Base-by-base conservation (phyloP, 768 basidiomycete genomes). In the Macrocybe gigantea region DNA sequence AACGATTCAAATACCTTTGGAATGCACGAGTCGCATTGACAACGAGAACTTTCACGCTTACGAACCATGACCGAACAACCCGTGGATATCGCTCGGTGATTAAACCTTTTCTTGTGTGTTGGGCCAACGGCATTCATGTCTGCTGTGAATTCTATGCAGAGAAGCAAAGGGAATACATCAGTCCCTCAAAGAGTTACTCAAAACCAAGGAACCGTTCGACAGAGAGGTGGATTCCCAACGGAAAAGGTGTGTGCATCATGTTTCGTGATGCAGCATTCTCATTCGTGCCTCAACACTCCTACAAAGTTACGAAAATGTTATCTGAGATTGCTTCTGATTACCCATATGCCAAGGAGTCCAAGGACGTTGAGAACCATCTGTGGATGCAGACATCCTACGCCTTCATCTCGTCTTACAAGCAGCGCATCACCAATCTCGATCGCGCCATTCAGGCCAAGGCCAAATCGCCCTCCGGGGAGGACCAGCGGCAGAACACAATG, bases 311-410 rank as follows among this genome's bases (percentile, higher is more conserved):
- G 88, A 44, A 77, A 80, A 46, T 78, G 77, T 38, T 83, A 88
- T 62, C 71, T 91, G 43, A 78, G 73, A 40, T 71, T 90, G 34
- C 73, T 92, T 13, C 75, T 90, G 53, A 62, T 80, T 71, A 87
- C 58, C 84, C 88, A 1, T 79, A 77, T 56, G 74, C 85, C 38
- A 77, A 74, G 42, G 87, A 90, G 64, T 82, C 84, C 41, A 82
- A 83, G 60, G 86, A 90, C 67, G 80, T 79, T 37, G 88, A 93
- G 60, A 87, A 78, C 31, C 83, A 87, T 53, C 76, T 95, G 7
- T 95, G 93, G 92, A 89, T 93, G 81, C 86, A 91, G 60, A 94
- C 93, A 0, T 88, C 89, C 34, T 88, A 95, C 65, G 74, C 79
- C 35, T 80, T 92, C 67, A 95, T 95, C 53, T 70, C 85, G 11